Base-by-base conservation (phyloP, 352 stramenopile genomes). In the Globisporangium solare region DNA sequence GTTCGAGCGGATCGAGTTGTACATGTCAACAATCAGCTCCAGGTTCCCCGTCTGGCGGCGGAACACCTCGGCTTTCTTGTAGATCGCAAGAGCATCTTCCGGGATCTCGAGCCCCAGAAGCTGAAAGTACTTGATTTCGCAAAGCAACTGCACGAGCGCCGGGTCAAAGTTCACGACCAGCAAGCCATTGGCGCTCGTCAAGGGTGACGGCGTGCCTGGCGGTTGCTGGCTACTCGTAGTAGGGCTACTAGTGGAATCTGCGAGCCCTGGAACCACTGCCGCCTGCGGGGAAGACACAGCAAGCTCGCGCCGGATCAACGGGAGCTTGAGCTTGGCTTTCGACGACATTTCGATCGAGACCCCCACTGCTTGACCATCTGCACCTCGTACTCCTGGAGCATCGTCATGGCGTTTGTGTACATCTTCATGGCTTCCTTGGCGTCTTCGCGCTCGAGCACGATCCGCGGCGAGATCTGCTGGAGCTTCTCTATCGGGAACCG, bases 81-180 rank as follows among this genome's bases (percentile, higher is more conserved):
- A 97, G 41, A 98, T 96, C 27, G 92, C 88, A 13, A 97, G 74
- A 1, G 90, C 92, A 49, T 94, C 83, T 45, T 89, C 79, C 0
- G 91, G 92, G 21, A 97, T 94, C 21, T 95, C 72, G 8, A 98
- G 64, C 0, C 86, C 88, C 11, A 98, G 68, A 7, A 97, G 66
- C 31, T 96, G 48, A 45, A 98, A 97, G 65, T 97, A 98, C 61
- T 98, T 98, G 8, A 98, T 90, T 66, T 98, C 92, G 10, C 92
- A 79, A 18, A 98, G 60, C 8, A 98, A 72, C 15, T 96, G 83
- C 7, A 97, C 87, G 4, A 98, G 60, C 2, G 89, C 79, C 6
- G 89, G 73, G 60, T 97, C 89, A 51, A 97, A 98, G 61, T 97
- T 97, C 0, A 97, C 90, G 14, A 78, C 71, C 2, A 98, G 64